Conservation (phyloP, 768 basidiomycete species). For the Tephrocybe sp. region DNA sequence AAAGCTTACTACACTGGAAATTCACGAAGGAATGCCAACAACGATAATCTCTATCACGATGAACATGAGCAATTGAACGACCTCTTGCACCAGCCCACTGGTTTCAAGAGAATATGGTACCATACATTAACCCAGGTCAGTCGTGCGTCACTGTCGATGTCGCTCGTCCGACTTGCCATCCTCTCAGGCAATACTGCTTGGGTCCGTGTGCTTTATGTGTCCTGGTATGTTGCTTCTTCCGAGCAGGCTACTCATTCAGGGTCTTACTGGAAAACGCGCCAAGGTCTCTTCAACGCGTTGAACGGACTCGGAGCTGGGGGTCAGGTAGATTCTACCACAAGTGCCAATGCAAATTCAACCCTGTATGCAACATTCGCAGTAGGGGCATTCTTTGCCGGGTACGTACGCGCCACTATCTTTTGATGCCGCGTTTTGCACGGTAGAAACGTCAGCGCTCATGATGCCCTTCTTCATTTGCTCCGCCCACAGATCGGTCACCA, state of each 20-base stretch:
- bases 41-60: constrained; percentile 19
- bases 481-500: constrained; percentile 64
- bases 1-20: constrained; percentile 15
- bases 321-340: constrained; percentile 49
- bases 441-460: background rate
- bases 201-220: constrained; percentile 55
- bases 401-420: constrained; percentile 1
- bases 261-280: constrained; percentile 8
- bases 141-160: background rate
- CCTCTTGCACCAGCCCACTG: constrained; percentile 27
- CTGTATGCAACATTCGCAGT: constrained; percentile 61
- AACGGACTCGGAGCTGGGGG: constrained; percentile 65
- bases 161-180: background rate
- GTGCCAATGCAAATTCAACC: constrained; percentile 54
- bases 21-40: constrained; percentile 18
- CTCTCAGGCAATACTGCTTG: constrained; percentile 42
- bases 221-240: constrained; percentile 31
- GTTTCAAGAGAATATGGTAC: constrained; percentile 47
- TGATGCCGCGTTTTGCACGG: background rate
- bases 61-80: constrained; percentile 12
- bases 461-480: background rate
- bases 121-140: constrained; percentile 49
- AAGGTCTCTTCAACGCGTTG: constrained; percentile 61
- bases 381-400: constrained; percentile 72
- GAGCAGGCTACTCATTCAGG: background rate